These are phyloP conservation scores for Sphagnum magellanicum DNA, from an alignment of 228 moss, liverwort and hornwort species.

Conservation along the genomic window DNA sequence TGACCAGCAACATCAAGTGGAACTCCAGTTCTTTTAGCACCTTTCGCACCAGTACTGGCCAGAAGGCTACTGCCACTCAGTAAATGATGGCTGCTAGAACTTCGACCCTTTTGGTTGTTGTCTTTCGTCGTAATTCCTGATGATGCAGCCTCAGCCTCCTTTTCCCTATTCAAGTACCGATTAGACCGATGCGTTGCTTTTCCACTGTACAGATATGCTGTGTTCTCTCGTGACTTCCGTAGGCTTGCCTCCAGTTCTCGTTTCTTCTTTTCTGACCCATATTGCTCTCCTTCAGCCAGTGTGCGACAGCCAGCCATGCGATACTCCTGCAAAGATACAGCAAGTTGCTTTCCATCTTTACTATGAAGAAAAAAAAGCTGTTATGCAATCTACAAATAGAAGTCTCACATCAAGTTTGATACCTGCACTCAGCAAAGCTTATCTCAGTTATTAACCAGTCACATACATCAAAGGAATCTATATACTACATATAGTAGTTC, in stretches of 20 bases:
- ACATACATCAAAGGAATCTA: too few species aligned
- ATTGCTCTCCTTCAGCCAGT: conserved; percentile 68
- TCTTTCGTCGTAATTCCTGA: conserved; percentile 47
- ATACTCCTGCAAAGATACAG: conserved; percentile 60
- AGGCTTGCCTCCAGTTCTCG: conserved; percentile 58
- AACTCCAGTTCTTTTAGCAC: conserved; percentile 53
- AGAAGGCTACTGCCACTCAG: conserved; percentile 57
- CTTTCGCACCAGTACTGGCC: conserved; percentile 46
- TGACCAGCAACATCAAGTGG: conserved; percentile 59
- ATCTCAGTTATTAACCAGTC: too few species aligned
- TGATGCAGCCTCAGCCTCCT: conserved; percentile 79
- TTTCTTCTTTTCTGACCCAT: conserved; percentile 73
- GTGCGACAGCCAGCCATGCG: conserved; percentile 80
- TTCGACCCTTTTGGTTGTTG: conserved; percentile 52
- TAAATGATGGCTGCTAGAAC: conserved; percentile 45
- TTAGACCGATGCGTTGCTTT: conserved; percentile 87
- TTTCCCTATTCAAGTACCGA: conserved; percentile 83
- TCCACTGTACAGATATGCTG: conserved; percentile 59
- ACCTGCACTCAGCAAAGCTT: too few species aligned
- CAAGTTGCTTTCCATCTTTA: background rate
- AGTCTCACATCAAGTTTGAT: too few species aligned
- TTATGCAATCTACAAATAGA: background rate
- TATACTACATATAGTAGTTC: too few species aligned
- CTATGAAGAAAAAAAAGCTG: background rate
- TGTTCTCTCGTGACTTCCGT: conserved; percentile 67